Base-by-base conservation (phyloP, 2,329 filamentous ascomycete genomes). In the Plenodomus tracheiphilus region DNA sequence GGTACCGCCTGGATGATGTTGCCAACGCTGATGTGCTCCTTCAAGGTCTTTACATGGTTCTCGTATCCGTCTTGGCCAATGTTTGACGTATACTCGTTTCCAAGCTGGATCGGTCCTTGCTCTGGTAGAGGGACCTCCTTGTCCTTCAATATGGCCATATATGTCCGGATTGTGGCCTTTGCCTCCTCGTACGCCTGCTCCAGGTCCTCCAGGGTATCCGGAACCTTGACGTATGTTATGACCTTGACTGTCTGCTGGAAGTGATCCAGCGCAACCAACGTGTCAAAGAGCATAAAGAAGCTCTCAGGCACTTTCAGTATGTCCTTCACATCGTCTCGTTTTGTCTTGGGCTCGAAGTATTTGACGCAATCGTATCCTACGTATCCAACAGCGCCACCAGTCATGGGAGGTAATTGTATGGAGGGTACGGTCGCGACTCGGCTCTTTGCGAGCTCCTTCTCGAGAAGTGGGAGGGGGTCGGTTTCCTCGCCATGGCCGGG, bases 1-100 rank as follows among this genome's bases (percentile, higher is more conserved):
- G 94, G 94, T 15, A 99, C 94, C 1, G 91, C 91, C 73, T 99
- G 94, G 75, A 99, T 97, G 69, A 99, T 97, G 77, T 97, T 91
- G 61, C 94, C 94, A 54, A 84, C 82, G 62, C 85, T 82, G 62
- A 99, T 97, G 78, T 97, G 93, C 74, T 91, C 81, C 79, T 97
- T 97, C 51, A 99, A 80, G 39, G 76, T 79, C 19, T 83, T 86
- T 46, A 99, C 94, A 70, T 97, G 93, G n/a, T 75, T 78, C 76
- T 97, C 91, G 75, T 99, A 99, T 32, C 94, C 94, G 38, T 81
- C 79, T 54, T 83, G 88, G 17, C 94, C 94, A 61, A 97, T 89
- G 74, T 99, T 99, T 58, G 93, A 97, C 16, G 82, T 89, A 73
- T 94, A 96, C 64, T 93, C 81, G 63, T 91, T 85, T 50, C 87